These are phyloP conservation scores for Microsporum canis DNA, from an alignment of 2,329 filamentous ascomycete species.

Conservation along the genomic window DNA sequence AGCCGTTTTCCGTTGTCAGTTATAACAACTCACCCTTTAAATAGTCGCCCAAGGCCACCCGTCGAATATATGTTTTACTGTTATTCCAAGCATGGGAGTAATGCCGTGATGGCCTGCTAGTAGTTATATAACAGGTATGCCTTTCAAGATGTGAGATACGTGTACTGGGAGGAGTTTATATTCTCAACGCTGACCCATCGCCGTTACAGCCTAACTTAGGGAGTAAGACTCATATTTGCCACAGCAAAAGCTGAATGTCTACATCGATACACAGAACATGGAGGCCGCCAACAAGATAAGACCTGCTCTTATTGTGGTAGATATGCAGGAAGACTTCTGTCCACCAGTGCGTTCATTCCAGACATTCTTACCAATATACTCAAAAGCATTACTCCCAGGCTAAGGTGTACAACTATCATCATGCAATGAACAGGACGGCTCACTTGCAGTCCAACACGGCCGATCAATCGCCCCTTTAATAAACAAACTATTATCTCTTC, in stretches of 20 bases:
- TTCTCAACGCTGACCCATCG: no score
- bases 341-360: conserved; percentile 54
- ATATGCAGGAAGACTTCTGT: conserved; percentile 92
- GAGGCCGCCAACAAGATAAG: conserved; percentile 23
- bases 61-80: no score
- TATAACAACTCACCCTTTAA: no score
- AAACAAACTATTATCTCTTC: conserved; percentile 61
- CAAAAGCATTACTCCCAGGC: background rate
- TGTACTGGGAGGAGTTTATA: no score
- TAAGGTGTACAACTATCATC: background rate
- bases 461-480: conserved; percentile 58
- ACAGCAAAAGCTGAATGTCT: background rate
- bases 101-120: no score
- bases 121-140: no score
- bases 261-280: background rate
- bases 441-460: conserved; percentile 68
- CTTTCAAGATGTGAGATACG: no score
- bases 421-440: conserved; percentile 52
- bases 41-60: no score
- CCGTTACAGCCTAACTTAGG: no score
- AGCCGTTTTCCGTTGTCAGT: no score
- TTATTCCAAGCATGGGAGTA: no score
- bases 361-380: background rate
- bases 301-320: conserved; percentile 62
- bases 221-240: background rate